Percentiles rank a stretch among this genome's conserved stretches.
Evolutionary conservation across 352 stramenopile genomes (phyloP).

Genomic region (Phytophthora podocarpi): DNA sequence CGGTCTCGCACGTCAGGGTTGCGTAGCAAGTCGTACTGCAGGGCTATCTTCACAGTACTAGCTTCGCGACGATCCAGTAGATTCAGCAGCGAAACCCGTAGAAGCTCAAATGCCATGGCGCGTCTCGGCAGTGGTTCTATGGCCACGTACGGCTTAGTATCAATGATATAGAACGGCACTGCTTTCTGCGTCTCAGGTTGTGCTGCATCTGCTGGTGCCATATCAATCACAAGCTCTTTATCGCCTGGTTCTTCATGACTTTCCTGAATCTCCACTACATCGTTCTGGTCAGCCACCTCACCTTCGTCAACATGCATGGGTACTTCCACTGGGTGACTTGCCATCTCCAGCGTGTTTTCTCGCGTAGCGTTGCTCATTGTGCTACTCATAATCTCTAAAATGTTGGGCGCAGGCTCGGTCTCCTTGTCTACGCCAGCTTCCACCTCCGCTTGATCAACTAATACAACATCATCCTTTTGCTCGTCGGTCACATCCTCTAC

Average conservation of each 20-base stretch:
- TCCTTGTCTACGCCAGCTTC: slow-evolving; percentile 7
- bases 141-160: slow-evolving; percentile 32
- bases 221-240: background rate
- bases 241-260: background rate
- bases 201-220: background rate
- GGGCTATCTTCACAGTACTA: slow-evolving; percentile 39
- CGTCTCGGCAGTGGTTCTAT: slow-evolving; percentile 51
- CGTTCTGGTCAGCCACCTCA: slow-evolving; percentile 18
- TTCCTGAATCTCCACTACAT: slow-evolving; percentile 4
- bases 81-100: slow-evolving; percentile 60
- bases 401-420: slow-evolving; percentile 28
- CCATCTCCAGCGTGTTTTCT: slow-evolving; percentile 38
- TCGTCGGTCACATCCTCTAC: slow-evolving; percentile 19
- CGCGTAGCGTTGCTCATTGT: slow-evolving; percentile 3
- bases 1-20: slow-evolving; percentile 69
- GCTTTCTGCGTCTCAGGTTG: slow-evolving; percentile 7
- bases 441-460: slow-evolving; percentile 15
- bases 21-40: slow-evolving; percentile 64
- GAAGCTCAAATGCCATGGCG: slow-evolving; percentile 56
- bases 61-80: slow-evolving; percentile 56
- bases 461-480: slow-evolving; percentile 14
- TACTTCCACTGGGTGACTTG: slow-evolving; percentile 44
- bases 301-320: slow-evolving; percentile 36
- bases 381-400: slow-evolving; percentile 36
- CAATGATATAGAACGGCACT: slow-evolving; percentile 57